These are phyloP conservation scores for Pseudozyma thailandica DNA, from an alignment of 1,284 basidiomycete species.

Conservation along the genomic window DNA sequence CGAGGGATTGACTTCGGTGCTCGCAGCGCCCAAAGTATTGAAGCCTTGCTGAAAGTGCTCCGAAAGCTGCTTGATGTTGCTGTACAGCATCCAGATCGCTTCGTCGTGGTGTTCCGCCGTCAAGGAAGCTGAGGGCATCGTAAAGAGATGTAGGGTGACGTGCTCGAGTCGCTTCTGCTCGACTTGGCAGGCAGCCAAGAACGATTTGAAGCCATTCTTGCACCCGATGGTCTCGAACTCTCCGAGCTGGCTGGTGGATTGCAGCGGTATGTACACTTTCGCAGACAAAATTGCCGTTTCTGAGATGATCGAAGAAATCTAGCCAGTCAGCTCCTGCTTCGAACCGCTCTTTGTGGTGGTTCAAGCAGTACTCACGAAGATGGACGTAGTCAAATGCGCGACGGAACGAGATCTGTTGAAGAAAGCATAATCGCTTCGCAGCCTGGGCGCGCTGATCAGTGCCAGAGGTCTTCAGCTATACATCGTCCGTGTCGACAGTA, in stretches of 20 bases:
- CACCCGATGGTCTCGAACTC: conserved; percentile 9
- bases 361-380: conserved; percentile 12
- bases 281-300: conserved; percentile 32
- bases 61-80: conserved; percentile 20
- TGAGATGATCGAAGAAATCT: not conserved
- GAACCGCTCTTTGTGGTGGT: not conserved
- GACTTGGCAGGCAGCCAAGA: conserved; percentile 14
- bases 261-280: conserved; percentile 8
- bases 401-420: conserved; percentile 19
- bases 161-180: conserved; percentile 38
- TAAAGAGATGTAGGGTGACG: conserved; percentile 19
- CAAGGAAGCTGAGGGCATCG: conserved; percentile 5
- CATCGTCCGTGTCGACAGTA: not conserved
- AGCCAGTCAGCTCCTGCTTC: not conserved
- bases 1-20: not conserved
- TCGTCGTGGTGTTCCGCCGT: conserved; percentile 18
- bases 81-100: conserved; percentile 23
- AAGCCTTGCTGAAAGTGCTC: conserved; percentile 8
- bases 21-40: not conserved
- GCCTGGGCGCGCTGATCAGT: no score
- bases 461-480: no score
- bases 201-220: conserved; percentile 6
- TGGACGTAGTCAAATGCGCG: conserved; percentile 26
- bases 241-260: conserved; percentile 6
- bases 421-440: not conserved